Evolutionary conservation across 371 early-diverging fungal species (phyloP).

Genomic region (Apophysomyces trapeziformis): DNA sequence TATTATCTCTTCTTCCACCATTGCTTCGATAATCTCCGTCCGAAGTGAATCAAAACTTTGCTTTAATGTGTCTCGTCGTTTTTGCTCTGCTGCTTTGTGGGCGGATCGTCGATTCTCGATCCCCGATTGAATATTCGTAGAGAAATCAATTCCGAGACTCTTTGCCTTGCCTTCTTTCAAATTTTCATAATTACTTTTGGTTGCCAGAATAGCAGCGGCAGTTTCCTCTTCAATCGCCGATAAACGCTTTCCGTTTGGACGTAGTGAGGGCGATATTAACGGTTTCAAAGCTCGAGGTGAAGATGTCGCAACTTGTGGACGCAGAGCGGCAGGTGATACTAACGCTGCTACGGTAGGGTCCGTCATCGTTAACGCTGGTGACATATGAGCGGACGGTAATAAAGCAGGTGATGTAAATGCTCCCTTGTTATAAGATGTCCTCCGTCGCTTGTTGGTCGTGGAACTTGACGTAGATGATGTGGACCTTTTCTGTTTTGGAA

Average conservation of each 20-base stretch:
- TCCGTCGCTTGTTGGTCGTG: slow-evolving; percentile 4
- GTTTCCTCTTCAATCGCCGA: slow-evolving; percentile 52
- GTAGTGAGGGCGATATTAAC: slow-evolving; percentile 56
- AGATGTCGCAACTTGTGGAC: slow-evolving; percentile 25
- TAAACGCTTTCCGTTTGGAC: slow-evolving; percentile 45
- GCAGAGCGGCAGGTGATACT: slow-evolving; percentile 44
- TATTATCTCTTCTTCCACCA: slow-evolving; percentile 42
- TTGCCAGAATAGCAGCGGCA: slow-evolving; percentile 60
- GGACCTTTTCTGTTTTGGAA: slow-evolving; percentile 31
- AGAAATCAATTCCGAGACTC: slow-evolving; percentile 74
- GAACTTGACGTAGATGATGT: slow-evolving; percentile 6
- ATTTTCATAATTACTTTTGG: slow-evolving; percentile 87
- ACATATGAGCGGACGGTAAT: slow-evolving; percentile 22
- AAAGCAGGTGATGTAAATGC: slow-evolving; percentile 33
- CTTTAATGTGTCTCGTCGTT: slow-evolving; percentile 89
- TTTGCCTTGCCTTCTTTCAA: slow-evolving; percentile 85
- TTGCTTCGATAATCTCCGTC: slow-evolving; percentile 66
- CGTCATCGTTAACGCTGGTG: slow-evolving; percentile 19
- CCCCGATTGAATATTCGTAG: slow-evolving; percentile 70
- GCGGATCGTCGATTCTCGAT: slow-evolving; percentile 77
- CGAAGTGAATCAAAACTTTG: slow-evolving; percentile 82
- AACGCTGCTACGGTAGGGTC: slow-evolving; percentile 32
- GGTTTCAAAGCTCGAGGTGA: slow-evolving; percentile 53
- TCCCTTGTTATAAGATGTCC: slow-evolving; percentile 17
- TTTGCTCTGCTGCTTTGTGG: slow-evolving; percentile 94